phyloP scores from a whole-genome alignment of 441 rosid genomes.

The Kokia cookei region DNA sequence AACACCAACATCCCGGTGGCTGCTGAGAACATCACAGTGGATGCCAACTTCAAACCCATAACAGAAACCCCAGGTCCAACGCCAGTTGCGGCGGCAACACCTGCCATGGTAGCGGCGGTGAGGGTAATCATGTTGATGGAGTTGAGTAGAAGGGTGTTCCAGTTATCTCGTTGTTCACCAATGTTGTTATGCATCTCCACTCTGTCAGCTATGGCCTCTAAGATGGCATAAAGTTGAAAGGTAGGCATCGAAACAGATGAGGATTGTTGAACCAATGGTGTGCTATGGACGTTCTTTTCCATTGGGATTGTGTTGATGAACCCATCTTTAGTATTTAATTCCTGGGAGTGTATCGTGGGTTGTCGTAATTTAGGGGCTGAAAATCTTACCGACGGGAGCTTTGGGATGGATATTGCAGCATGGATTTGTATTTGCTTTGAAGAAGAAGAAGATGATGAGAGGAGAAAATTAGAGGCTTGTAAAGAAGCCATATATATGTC shows the following conservation, averaged over 20 bases:
- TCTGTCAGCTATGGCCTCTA: slow-evolving; percentile 47
- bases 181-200: slow-evolving; percentile 56
- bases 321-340: slow-evolving; percentile 6
- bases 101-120: slow-evolving; percentile 40
- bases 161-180: slow-evolving; percentile 45
- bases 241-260: slow-evolving; percentile 12
- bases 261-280: not conserved
- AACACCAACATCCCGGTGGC: slow-evolving; percentile 45
- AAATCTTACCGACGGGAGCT: slow-evolving; percentile 23
- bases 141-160: slow-evolving; percentile 49
- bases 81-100: slow-evolving; percentile 18
- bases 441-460: slow-evolving; percentile 7
- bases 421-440: slow-evolving; percentile 16
- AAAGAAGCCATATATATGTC: slow-evolving; percentile 38
- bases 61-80: slow-evolving; percentile 13
- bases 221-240: slow-evolving; percentile 28
- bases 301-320: slow-evolving; percentile 8
- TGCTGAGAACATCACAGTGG: slow-evolving; percentile 46
- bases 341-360: slow-evolving; percentile 2
- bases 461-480: slow-evolving; percentile 22
- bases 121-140: slow-evolving; percentile 57
- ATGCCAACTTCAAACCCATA: slow-evolving; percentile 37
- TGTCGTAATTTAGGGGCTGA: slow-evolving; percentile 15
- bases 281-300: not conserved
- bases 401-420: slow-evolving; percentile 38